A percentile compares a stretch with the other conserved stretches of the same genome.
Conservation (phyloP, 257 asterid genomes). For the Petrea volubilis region DNA sequence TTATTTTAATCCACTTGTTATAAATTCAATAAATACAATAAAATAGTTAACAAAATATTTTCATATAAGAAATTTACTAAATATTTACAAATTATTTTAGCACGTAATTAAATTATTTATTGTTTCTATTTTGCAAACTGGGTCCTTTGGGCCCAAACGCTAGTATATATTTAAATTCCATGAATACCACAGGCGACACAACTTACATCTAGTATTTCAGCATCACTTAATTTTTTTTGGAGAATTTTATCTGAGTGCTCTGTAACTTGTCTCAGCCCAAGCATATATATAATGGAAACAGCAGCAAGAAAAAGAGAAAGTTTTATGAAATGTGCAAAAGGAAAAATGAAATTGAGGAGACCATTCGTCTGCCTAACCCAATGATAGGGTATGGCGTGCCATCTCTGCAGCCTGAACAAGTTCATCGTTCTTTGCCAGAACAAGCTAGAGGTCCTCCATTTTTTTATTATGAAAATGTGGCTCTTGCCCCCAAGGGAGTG, state of each 20-base stretch:
- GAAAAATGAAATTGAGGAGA: conserved; percentile 30
- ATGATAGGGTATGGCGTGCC: conserved; percentile 72
- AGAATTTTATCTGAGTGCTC: not conserved
- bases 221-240: not conserved
- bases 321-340: conserved; percentile 22
- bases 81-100: no score
- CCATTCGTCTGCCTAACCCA: conserved; percentile 61
- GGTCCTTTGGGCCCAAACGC: no score
- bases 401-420: conserved; percentile 24
- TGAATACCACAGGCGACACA: not conserved
- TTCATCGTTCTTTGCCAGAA: conserved; percentile 41
- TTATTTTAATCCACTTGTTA: no score
- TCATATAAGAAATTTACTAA: no score
- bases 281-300: conserved; percentile 26
- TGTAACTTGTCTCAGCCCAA: conserved; percentile 37
- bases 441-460: conserved; percentile 50
- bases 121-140: no score
- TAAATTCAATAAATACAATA: no score
- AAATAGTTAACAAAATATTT: no score
- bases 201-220: not conserved
- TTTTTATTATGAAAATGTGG: conserved; percentile 67
- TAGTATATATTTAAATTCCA: not conserved
- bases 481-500: conserved; percentile 70
- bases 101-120: no score
- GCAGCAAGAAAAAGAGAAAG: conserved; percentile 47